Evolutionary conservation across 257 asterid species (phyloP).

Genomic region (Penstemon davidsonii): DNA sequence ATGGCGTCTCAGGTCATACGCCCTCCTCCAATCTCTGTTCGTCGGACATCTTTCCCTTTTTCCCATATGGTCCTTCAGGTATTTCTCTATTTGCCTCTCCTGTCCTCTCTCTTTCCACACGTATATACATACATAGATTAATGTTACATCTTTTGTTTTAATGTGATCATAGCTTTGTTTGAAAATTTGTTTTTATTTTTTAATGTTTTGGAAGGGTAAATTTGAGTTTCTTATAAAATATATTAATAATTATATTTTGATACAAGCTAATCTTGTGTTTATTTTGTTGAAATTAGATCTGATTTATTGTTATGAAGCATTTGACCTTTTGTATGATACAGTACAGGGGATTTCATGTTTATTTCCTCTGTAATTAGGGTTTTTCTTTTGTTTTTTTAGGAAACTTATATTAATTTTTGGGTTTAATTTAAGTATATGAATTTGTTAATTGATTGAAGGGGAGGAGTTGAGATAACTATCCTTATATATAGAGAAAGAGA

Average conservation of each 20-base stretch:
- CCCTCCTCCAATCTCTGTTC: neutral
- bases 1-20: neutral
- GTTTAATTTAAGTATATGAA: neutral
- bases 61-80: slow-evolving; percentile 39
- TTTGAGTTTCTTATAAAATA: too few species aligned
- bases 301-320: neutral
- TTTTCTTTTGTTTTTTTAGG: too few species aligned
- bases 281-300: slow-evolving; percentile 25
- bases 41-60: neutral
- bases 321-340: too few species aligned
- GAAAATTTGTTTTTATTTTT: too few species aligned
- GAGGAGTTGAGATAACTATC: slow-evolving; percentile 6
- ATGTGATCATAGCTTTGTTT: too few species aligned
- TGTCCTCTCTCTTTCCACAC: neutral
- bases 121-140: too few species aligned
- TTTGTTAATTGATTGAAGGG: slow-evolving; percentile 17
- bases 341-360: too few species aligned
- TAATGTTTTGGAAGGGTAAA: too few species aligned
- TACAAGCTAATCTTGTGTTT: too few species aligned
- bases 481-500: neutral
- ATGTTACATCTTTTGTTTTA: too few species aligned
- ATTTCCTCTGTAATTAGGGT: too few species aligned
- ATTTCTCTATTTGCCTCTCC: neutral
- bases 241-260: too few species aligned
- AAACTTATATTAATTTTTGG: neutral